Percentiles rank a stretch among this genome's conserved stretches.
These are phyloP conservation scores for Udeniomyces megalosporus DNA, from an alignment of 768 basidiomycete genomes.

Conservation along the genomic window DNA sequence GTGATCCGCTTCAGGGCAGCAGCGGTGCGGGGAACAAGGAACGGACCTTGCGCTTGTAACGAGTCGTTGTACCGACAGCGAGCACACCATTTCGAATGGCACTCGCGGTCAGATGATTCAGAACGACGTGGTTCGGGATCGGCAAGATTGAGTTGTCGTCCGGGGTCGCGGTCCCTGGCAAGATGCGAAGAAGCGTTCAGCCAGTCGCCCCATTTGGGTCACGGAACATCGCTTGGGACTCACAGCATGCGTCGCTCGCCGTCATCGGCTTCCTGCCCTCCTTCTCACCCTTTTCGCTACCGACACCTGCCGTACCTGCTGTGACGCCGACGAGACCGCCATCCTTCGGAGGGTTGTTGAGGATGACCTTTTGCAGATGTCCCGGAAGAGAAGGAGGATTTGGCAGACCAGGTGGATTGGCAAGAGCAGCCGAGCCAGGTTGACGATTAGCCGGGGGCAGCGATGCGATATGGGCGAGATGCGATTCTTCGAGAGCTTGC, in stretches of 20 bases:
- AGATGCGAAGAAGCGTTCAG: neutral
- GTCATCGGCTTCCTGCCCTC: neutral
- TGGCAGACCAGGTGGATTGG: slow-evolving; percentile 38
- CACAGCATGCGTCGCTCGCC: slow-evolving; percentile 7
- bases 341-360: slow-evolving; percentile 39
- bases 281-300: neutral
- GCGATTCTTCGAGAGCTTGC: slow-evolving; percentile 59
- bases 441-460: slow-evolving; percentile 11
- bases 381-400: slow-evolving; percentile 75
- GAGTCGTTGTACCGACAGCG: slow-evolving; percentile 77
- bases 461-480: slow-evolving; percentile 1
- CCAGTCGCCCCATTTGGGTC: neutral
- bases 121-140: slow-evolving; percentile 80
- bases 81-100: slow-evolving; percentile 86
- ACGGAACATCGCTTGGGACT: neutral
- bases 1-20: too few relatives aligned
- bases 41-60: slow-evolving; percentile 77
- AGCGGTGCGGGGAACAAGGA: too few relatives aligned
- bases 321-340: slow-evolving; percentile 5
- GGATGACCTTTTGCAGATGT: slow-evolving; percentile 82
- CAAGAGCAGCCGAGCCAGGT: slow-evolving; percentile 21
- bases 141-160: slow-evolving; percentile 85
- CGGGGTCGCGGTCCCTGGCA: slow-evolving; percentile 21
- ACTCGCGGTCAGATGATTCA: slow-evolving; percentile 88
- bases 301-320: neutral